phyloP scores from a whole-genome alignment of 163 green algal genomes.

The Chlamydomonas reinhardtii region DNA sequence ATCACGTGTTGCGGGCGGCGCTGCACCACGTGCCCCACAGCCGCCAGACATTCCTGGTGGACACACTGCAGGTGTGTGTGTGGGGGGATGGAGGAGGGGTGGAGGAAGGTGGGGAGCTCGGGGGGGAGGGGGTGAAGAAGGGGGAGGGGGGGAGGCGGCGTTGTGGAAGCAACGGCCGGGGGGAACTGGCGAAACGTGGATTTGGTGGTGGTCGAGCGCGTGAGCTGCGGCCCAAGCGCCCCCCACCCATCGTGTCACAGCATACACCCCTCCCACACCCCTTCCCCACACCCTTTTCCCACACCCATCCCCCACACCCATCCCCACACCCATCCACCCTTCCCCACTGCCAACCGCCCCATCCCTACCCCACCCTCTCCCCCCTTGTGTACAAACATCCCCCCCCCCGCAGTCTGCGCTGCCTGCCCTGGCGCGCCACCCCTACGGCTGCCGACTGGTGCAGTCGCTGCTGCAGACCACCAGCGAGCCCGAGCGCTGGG shows the following conservation, averaged over 20 bases:
- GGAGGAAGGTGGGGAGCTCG: not conserved
- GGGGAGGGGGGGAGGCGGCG: not conserved
- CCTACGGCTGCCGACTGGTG: conserved; percentile 29
- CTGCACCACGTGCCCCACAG: conserved; percentile 37
- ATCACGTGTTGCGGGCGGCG: conserved; percentile 31
- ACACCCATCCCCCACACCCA: too few relatives aligned
- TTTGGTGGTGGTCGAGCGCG: too few relatives aligned
- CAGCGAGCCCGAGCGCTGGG: conserved; percentile 6
- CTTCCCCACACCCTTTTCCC: too few relatives aligned
- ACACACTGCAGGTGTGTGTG: not conserved
- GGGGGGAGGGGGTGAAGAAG: not conserved
- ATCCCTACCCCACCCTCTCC: too few relatives aligned
- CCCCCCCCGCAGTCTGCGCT: conserved; percentile 2
- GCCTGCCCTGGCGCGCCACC: conserved; percentile 32
- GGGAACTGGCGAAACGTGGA: too few relatives aligned
- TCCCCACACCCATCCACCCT: too few relatives aligned
- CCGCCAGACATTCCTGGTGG: conserved; percentile 38
- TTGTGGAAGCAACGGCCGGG: too few relatives aligned
- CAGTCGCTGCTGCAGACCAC: conserved; percentile 30
- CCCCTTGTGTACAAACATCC: too few relatives aligned
- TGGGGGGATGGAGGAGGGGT: not conserved
- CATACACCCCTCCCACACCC: too few relatives aligned
- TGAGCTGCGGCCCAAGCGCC: too few relatives aligned
- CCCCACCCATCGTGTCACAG: too few relatives aligned
- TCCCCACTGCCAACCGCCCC: too few relatives aligned